A percentile compares a stretch with the other conserved stretches of the same genome.
These are phyloP conservation scores for Tricholoma flavovirens DNA, from an alignment of 768 basidiomycete species.

Conservation along the genomic window DNA sequence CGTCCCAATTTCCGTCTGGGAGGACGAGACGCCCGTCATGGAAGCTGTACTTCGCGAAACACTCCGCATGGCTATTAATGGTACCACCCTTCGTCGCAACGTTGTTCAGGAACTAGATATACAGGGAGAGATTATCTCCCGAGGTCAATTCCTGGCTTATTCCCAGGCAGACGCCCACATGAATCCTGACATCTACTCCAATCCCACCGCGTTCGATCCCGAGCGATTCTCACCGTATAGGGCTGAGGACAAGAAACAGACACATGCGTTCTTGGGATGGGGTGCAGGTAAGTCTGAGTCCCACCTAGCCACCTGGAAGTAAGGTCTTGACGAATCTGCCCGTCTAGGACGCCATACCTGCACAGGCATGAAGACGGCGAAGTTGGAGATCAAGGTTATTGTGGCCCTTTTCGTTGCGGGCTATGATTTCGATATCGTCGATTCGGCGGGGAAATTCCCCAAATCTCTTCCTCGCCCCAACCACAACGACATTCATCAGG, in stretches of 20 bases:
- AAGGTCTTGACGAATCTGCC: neutral
- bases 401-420: slow-evolving; percentile 27
- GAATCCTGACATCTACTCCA: slow-evolving; percentile 30
- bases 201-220: slow-evolving; percentile 32
- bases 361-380: slow-evolving; percentile 33
- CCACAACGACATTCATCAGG: slow-evolving; percentile 28
- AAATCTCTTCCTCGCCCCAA: slow-evolving; percentile 23
- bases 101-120: slow-evolving; percentile 18
- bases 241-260: slow-evolving; percentile 31
- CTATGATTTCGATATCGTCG: slow-evolving; percentile 32
- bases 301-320: neutral
- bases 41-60: slow-evolving; percentile 36
- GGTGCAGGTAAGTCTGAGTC: slow-evolving; percentile 27
- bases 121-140: slow-evolving; percentile 16
- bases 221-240: slow-evolving; percentile 23
- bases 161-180: slow-evolving; percentile 27
- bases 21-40: slow-evolving; percentile 32
- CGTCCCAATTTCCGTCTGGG: slow-evolving; percentile 34
- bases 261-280: slow-evolving; percentile 32
- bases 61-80: slow-evolving; percentile 25
- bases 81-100: slow-evolving; percentile 31
- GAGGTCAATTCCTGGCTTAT: slow-evolving; percentile 33
- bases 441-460: slow-evolving; percentile 23
- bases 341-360: slow-evolving; percentile 35
- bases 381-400: slow-evolving; percentile 33